phyloP scores from a whole-genome alignment of 306 rosid genomes.

The Medicago arabica region DNA sequence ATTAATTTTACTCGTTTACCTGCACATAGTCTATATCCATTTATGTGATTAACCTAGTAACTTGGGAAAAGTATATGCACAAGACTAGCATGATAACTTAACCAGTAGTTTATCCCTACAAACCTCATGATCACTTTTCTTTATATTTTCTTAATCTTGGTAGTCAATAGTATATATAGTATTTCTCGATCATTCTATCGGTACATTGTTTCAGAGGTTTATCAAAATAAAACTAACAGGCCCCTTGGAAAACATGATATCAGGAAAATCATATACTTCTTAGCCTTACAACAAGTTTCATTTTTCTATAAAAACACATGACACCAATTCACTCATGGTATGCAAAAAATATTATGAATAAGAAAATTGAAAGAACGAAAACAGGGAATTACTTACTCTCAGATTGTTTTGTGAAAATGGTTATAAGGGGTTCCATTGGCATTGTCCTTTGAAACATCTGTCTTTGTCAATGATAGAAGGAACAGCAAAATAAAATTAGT shows the following conservation, averaged over 20 bases:
- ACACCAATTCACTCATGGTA: constrained; percentile 12
- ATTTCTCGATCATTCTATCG: constrained; percentile 4
- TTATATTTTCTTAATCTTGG: constrained; percentile 24
- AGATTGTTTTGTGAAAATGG: constrained; percentile 40
- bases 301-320: neutral
- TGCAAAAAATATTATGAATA: constrained; percentile 1
- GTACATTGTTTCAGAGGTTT: constrained; percentile 19
- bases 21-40: neutral
- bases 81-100: constrained; percentile 8
- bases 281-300: neutral
- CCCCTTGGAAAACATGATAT: neutral
- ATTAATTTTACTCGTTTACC: neutral
- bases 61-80: constrained; percentile 8
- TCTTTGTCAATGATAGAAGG: constrained; percentile 67
- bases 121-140: constrained; percentile 12
- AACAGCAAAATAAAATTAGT: constrained; percentile 39
- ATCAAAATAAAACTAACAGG: constrained; percentile 23
- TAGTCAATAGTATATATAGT: neutral
- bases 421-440: constrained; percentile 43
- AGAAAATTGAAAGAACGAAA: constrained; percentile 26
- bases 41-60: constrained; percentile 10
- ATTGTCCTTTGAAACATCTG: constrained; percentile 69
- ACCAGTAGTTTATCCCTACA: constrained; percentile 26
- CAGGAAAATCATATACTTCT: neutral
- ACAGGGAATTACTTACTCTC: constrained; percentile 71